Base-by-base conservation (phyloP, 1,284 basidiomycete species). In the Leccinum huronense region DNA sequence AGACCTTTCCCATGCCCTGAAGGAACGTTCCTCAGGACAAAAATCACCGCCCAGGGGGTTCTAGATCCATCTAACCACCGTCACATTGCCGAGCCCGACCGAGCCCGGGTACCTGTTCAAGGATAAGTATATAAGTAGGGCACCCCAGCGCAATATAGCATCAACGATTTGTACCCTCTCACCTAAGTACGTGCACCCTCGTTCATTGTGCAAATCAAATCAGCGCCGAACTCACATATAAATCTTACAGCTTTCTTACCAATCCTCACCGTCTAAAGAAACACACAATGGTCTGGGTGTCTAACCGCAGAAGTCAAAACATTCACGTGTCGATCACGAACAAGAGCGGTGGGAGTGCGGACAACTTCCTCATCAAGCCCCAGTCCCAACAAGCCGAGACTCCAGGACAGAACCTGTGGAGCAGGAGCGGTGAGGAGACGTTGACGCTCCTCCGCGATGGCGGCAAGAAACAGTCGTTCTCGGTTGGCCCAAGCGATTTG, bases 261-360 rank as follows among this genome's bases (percentile, higher is more conserved):
- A n/a, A 42, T n/a, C 23, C 23, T 27, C 23, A 27, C 23, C 40
- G n/a, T n/a, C 9, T 8, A 5, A 19, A 45, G 4, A 19, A 45
- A 40, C 23, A 27, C 2, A 58, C 16, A 3, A 58, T 58, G 57
- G 57, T 58, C 30, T 58, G 57, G 57, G 40, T 58, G 40, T 58
- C 57, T 10, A 58, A 58, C 11, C 42, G 57, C 11, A 40, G 58
- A 45, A 10, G 19, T 11, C 16, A 16, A 3, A 23, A 0, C 6
- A 45, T 58, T 11, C 6, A 40, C 14, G 40, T 58, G 10, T n/a
- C 40, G 9, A 58, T 58, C 38, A 16, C 27, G 13, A 31, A 19
- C 58, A 45, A 3, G 5, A 45, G 42, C n/a, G 42, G n/a, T 45
- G 42, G 42, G n/a, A 45, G 42, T 45, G 42, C 42, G 2, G 5